Evolutionary conservation across 768 basidiomycete species (phyloP).

Genomic region (Hirschioporus abietinus): DNA sequence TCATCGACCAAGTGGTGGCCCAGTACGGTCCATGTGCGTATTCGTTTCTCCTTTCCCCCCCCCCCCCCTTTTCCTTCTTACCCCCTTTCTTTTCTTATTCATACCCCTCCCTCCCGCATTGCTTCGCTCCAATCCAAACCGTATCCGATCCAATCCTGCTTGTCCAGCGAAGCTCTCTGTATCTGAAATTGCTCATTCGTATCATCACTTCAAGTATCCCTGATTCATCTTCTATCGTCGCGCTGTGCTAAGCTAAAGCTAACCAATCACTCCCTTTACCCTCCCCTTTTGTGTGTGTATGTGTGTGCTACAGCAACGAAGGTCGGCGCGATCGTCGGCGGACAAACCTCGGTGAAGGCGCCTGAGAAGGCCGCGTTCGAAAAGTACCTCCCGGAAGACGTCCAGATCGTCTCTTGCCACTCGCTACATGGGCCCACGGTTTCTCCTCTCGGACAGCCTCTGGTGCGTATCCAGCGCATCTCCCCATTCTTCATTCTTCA

Average conservation of each 20-base stretch:
- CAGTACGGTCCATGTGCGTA: constrained; percentile 88
- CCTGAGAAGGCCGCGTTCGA: constrained; percentile 92
- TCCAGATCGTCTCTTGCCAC: constrained; percentile 88
- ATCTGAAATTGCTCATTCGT: too few relatives aligned
- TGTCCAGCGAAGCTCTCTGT: too few relatives aligned
- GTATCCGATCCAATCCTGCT: too few relatives aligned
- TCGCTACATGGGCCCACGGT: constrained; percentile 93
- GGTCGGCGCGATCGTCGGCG: constrained; percentile 84
- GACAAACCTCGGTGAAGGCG: constrained; percentile 95
- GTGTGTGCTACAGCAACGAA: constrained; percentile 73
- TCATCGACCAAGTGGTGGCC: constrained; percentile 74
- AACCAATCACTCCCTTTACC: too few relatives aligned
- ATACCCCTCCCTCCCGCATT: neutral
- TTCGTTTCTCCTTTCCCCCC: constrained; percentile 8
- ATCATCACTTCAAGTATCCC: too few relatives aligned
- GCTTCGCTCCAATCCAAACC: neutral
- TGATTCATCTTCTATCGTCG: too few relatives aligned
- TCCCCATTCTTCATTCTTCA: neutral
- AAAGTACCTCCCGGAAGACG: constrained; percentile 76
- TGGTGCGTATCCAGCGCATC: constrained; percentile 45
- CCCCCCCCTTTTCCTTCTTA: neutral
- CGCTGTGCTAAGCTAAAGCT: neutral
- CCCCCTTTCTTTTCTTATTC: constrained; percentile 7
- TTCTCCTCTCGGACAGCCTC: constrained; percentile 80
- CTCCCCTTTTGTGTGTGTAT: too few relatives aligned